A percentile compares a stretch with the other conserved stretches of the same genome.
Evolutionary conservation across 441 rosid genomes (phyloP).

Genomic region (Heliophila coronopifolia): DNA sequence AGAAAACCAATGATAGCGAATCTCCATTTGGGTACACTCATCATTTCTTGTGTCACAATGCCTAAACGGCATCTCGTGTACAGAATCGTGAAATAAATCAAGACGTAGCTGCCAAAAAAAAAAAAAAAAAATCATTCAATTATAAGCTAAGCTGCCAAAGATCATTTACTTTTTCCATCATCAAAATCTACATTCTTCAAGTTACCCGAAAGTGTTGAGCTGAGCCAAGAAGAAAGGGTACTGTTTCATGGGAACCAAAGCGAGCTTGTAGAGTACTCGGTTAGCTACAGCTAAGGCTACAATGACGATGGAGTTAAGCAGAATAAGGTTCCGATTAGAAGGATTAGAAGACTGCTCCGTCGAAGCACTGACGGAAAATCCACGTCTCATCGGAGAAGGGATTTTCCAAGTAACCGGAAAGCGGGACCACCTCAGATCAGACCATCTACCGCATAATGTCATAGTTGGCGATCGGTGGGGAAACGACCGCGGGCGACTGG

Average conservation of each 20-base stretch:
- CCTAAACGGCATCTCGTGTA: conserved; percentile 49
- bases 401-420: conserved; percentile 10
- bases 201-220: conserved; percentile 69
- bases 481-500: neutral
- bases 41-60: conserved; percentile 66
- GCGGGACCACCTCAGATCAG: conserved; percentile 14
- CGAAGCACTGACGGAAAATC: conserved; percentile 31
- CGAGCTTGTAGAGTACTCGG: conserved; percentile 91
- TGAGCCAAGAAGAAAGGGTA: conserved; percentile 87
- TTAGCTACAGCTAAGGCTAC: conserved; percentile 55
- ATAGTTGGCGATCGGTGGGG: conserved; percentile 3
- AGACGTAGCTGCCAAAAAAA: conserved; percentile 49
- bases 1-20: conserved; percentile 58
- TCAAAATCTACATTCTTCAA: neutral
- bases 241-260: conserved; percentile 79
- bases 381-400: conserved; percentile 18
- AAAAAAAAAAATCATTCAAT: neutral
- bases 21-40: conserved; percentile 57
- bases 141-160: too few relatives aligned
- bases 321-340: conserved; percentile 31
- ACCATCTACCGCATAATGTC: neutral
- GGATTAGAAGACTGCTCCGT: neutral
- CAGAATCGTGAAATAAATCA: conserved; percentile 59
- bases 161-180: too few relatives aligned
- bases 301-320: conserved; percentile 40